Conservation (phyloP, 1,284 basidiomycete genomes). For the Ganoderma sp. region DNA sequence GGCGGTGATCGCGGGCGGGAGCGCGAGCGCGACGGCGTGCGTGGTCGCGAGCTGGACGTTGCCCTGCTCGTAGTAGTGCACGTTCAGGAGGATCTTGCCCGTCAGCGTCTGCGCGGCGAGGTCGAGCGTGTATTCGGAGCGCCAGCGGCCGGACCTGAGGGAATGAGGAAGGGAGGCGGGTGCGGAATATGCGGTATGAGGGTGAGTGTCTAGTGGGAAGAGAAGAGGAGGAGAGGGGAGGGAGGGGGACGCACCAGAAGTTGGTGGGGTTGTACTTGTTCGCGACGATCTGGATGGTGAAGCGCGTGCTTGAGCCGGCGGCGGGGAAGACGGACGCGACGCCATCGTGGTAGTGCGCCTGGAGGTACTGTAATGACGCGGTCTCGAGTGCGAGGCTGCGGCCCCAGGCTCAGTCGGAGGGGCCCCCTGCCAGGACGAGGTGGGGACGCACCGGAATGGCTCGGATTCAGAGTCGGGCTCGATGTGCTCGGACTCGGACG, state of each 20-base stretch:
- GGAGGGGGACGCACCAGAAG: conserved; percentile 71
- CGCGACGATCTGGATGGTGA: conserved; percentile 83
- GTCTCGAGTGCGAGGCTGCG: conserved; percentile 71
- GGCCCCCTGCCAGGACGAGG: background rate
- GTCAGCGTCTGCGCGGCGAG: conserved; percentile 57
- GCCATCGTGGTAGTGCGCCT: conserved; percentile 80
- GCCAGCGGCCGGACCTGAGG: conserved; percentile 86
- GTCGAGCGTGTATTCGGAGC: conserved; percentile 77
- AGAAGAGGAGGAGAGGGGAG: background rate
- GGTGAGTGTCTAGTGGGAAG: background rate
- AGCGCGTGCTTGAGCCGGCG: conserved; percentile 52
- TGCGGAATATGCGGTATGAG: background rate
- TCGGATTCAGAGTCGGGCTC: conserved; percentile 72
- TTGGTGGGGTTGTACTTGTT: conserved; percentile 94
- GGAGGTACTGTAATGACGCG: conserved; percentile 71
- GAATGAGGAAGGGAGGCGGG: background rate
- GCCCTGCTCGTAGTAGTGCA: conserved; percentile 97
- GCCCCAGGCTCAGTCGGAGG: conserved; percentile 1
- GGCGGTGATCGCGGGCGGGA: conserved; percentile 62
- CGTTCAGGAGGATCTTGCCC: conserved; percentile 79
- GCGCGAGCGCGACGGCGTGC: conserved; percentile 67
- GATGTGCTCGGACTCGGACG: conserved; percentile 69
- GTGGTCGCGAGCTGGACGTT: conserved; percentile 90
- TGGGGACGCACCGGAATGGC: conserved; percentile 67
- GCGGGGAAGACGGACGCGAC: conserved; percentile 73